Conservation (phyloP, 148 eudicot genomes). For the Silene conica region DNA sequence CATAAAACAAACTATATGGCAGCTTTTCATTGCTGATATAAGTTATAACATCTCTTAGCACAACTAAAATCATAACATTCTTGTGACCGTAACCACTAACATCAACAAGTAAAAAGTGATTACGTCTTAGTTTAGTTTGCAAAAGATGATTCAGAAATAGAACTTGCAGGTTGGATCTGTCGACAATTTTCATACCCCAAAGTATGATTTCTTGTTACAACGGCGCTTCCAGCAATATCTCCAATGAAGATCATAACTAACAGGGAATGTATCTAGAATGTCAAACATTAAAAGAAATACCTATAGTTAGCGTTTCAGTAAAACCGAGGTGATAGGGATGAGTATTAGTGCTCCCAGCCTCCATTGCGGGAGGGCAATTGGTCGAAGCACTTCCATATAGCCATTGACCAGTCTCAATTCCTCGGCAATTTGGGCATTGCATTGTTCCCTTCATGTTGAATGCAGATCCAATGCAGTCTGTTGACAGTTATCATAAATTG, state of each 20-base stretch:
- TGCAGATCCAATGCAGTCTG: constrained; percentile 86
- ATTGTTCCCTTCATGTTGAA: constrained; percentile 65
- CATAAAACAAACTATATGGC: not conserved
- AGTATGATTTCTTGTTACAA: not conserved
- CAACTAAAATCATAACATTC: constrained; percentile 3
- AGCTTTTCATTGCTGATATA: not conserved
- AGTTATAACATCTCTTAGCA: not conserved
- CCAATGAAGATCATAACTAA: not conserved
- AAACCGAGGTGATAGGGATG: constrained; percentile 35
- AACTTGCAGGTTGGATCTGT: not conserved
- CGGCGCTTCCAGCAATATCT: constrained; percentile 11
- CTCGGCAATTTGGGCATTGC: constrained; percentile 88
- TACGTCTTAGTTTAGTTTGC: not conserved
- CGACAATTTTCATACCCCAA: not conserved
- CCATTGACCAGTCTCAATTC: constrained; percentile 69
- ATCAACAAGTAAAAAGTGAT: not conserved
- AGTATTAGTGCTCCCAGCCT: constrained; percentile 30
- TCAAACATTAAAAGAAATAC: constrained; percentile 1
- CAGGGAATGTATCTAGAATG: constrained; percentile 2
- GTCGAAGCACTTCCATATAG: constrained; percentile 46
- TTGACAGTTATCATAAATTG: not conserved
- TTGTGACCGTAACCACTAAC: not conserved
- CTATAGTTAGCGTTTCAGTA: constrained; percentile 40
- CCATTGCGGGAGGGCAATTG: constrained; percentile 37
- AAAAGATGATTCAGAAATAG: constrained; percentile 7